Evolutionary conservation across 2,329 filamentous ascomycete genomes (phyloP), one percentile per base, ranked within the genome.

Genomic region (Neonectria punicea): DNA sequence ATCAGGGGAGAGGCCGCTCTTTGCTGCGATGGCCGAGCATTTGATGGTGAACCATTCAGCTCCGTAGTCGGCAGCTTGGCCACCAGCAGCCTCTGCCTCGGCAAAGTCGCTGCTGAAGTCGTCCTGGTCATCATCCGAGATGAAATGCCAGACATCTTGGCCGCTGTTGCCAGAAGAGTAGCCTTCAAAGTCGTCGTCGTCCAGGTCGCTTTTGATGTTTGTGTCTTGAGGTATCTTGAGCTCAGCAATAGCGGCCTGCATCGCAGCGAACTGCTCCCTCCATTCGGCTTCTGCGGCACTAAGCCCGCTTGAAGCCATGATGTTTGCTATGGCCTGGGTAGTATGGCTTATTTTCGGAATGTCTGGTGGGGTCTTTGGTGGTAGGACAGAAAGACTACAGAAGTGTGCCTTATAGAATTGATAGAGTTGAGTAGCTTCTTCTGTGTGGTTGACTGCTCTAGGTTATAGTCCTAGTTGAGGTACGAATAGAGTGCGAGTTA

Each of bases 121-220:
- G 61, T 90, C 90, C 20, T 89, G 88, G 25, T 92, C 90, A 53
- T 86, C 86, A 55, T 94, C 91, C 64, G 90, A 93, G 74, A 97
- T 93, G 63, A 97, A 89, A 77, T 98, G 94, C 95, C 95, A 98
- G 10, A 98, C 90, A 79, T 98, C 94, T 63, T 95, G 92, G 5
- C 88, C 87, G 18, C 87, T 89, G 47, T 87, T 88, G 5, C 87
- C 87, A 2, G 85, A 87, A 1, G 83, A 85, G 68, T 84, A 84
- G 13, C 81, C 82, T 30, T 84, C 83, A 32, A 87, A 83, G 36
- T 93, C 90, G 9, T 93, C 89, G 67, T 92, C 90, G 47, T 90
- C 80, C 58, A 89, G 85, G 13, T 86, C 81, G 18, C 82, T 81
- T 43, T 80, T 75, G 49, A 81, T 78, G 32, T 82, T 78, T 41